Base-by-base conservation (phyloP, 495 filamentous ascomycete genomes). In the Sordaria brevicollis region DNA sequence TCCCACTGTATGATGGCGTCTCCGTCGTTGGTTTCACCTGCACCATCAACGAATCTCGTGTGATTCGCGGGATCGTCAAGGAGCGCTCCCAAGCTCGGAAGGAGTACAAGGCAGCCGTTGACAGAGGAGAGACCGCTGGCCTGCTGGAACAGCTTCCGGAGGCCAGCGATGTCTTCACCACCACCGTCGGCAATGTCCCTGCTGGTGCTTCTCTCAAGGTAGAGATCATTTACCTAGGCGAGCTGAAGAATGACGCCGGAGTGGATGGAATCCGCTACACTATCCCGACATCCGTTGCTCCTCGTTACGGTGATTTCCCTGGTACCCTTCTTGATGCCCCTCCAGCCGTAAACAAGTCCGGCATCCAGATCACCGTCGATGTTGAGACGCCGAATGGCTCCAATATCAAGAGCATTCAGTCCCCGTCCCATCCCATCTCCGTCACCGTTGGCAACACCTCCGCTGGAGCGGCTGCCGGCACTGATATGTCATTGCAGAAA, bases 1-100 rank as follows among this genome's bases (percentile, higher is more conserved):
- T 92, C 71, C 90, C 90, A 0, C 81, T 92, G 4, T 90, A 88
- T 73, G 87, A 90, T 73, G 88, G 88, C 25, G 86, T 89, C 3
- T 88, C 87, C 21, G 86, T 92, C 5, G 87, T 89, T 13, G 81
- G 79, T 33, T 92, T 92, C 69, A 83, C 80, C 2, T 89, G 86
- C 72, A 81, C 80, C 13, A 79, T 92, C 67, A 76, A 77, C 70
- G 81, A 80, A 39, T 78, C 83, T 39, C 76, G 79, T 62, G 73
- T 78, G 38, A 85, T 92, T 34, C 76, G 75, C 1, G 87, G 90
- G 10, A 71, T 88, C 10, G 88, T 92, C 49, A 88, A 91, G 75
- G 85, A 90, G 71, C 86, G 85, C 69, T 77, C 78, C 10, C 77
- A 88, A 70, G 90, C 90, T 5, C 83, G 81, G 36, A 69, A 80